Conservation (phyloP, 2,329 filamentous ascomycete species). For the Botrytis cinerea region DNA sequence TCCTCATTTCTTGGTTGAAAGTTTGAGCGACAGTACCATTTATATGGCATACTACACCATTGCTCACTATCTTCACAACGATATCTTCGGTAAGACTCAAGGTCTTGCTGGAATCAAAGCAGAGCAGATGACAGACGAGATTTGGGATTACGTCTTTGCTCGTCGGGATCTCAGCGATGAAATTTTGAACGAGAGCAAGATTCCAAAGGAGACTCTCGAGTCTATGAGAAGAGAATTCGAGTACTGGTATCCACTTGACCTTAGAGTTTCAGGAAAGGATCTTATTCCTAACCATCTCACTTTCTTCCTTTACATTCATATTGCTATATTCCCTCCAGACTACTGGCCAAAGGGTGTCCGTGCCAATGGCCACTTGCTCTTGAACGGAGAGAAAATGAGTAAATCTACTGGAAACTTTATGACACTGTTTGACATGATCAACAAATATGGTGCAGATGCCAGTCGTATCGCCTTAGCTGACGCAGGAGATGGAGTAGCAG, state of each 20-base stretch:
- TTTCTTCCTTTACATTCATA: slow-evolving; percentile 92
- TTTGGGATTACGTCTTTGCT: slow-evolving; percentile 95
- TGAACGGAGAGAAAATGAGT: slow-evolving; percentile 98
- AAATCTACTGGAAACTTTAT: slow-evolving; percentile 98
- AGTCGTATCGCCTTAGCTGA: slow-evolving; percentile 89
- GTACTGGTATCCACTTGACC: slow-evolving; percentile 94
- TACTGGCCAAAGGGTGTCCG: slow-evolving; percentile 88
- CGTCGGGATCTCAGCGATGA: slow-evolving; percentile 70
- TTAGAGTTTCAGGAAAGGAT: slow-evolving; percentile 88
- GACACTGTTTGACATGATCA: slow-evolving; percentile 79
- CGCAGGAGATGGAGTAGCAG: slow-evolving; percentile 88
- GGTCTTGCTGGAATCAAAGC: slow-evolving; percentile 69
- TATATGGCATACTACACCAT: slow-evolving; percentile 84
- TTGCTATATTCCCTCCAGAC: slow-evolving; percentile 82
- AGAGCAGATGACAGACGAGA: slow-evolving; percentile 90
- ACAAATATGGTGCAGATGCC: slow-evolving; percentile 94
- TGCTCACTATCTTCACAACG: slow-evolving; percentile 70
- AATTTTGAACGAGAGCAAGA: slow-evolving; percentile 64
- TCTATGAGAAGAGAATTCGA: slow-evolving; percentile 88
- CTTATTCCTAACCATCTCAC: slow-evolving; percentile 92
- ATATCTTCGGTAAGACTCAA: slow-evolving; percentile 77
- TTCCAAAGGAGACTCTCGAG: slow-evolving; percentile 71
- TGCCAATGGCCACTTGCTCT: slow-evolving; percentile 87
- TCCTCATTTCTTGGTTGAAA: slow-evolving; percentile 84
- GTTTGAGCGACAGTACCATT: slow-evolving; percentile 86